Evolutionary conservation across 139 green algal species (phyloP), one percentile per base, ranked within the genome.

Genomic region (Chlamydomonas applanata): DNA sequence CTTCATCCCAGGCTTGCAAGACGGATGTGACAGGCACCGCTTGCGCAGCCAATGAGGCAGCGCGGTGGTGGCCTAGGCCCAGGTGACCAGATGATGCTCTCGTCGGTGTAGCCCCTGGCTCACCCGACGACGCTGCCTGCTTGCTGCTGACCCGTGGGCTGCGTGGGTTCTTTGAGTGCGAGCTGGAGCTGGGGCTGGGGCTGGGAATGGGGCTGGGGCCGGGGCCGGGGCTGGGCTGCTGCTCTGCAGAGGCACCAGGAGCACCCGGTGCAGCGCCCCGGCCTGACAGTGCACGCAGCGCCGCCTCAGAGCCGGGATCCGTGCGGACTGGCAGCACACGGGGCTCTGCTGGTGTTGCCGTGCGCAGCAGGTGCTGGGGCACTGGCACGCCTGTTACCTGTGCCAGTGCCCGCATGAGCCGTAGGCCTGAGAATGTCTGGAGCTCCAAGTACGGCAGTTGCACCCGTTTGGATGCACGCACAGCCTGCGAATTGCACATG

Each of bases 401-500:
- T 3, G 57, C 60, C 30, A 81, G 30, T 17, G 69, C 75, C 32
- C 70, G 20, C 69, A 76, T 72, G 1, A 81, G 24, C 9, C 65
- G 53, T 30, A 69, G 11, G 2, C 54, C 65, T 24, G 69, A 77
- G n/a, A 81, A 30, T 2, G 52, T 35, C n/a, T 44, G 27, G n/a
- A 81, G 45, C 25, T 71, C 32, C 16, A 81, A 35, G 45, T 54
- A 81, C 30, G 75, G 75, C 1, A 81, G 5, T 20, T 69, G 67
- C 13, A 19, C 7, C 1, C 67, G 73, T 17, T 44, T 11, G 1
- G 75, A 68, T 25, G 60, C n/a, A 24, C n/a, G 22, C 69, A 44
- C 36, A 2, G 57, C 75, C 75, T 77, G 61, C 71, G 40, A 7
- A 49, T 19, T 49, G 40, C 40, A 49, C 40, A 11, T 49, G 40